Evolutionary conservation across 192 early-diverging fungal species (phyloP), one percentile per base, ranked within the genome.

Genomic region (Coemansia sp.): DNA sequence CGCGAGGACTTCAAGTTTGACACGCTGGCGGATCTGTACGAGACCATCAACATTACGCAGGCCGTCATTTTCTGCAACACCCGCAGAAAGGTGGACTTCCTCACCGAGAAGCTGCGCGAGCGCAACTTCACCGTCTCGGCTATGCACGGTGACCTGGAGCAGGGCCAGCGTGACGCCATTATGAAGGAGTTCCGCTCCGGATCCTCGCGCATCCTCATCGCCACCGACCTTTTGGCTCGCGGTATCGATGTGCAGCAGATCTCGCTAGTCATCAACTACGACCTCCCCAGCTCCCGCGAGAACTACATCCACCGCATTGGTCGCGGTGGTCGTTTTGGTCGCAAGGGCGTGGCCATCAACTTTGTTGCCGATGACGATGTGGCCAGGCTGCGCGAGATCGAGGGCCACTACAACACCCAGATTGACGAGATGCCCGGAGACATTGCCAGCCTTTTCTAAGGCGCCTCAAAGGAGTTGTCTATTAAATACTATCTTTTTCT

Each of bases 221-320:
- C 95, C 81, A 99, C 97, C 58, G 97, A 99, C 74, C 77, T 98
- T 56, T 82, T 93, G 57, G 95, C 95, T 45, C 92, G 94, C 86
- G 96, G 96, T 88, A 98, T 99, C 66, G 95, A 99, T 81, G 93
- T 99, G 56, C 95, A 99, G 80, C 97, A 98, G 81, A 94, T 99
- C 29, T 99, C 96, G 43, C 86, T 99, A 65, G 96, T 96, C 60
- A 93, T 93, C 79, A 93, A 92, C 90, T 99, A 99, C 82, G 96
- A 99, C 74, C 84, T 99, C 49, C 95, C 96, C 57, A 79, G 87
- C 74, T 94, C 93, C 82, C 84, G 85, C 60, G 96, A 97, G 81
- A 97, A 97, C 90, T 99, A 99, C 85, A 95, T 99, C 60, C 96
- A 99, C 80, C 87, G 94, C 76, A 99, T 99, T 78, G 96, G 96